Conservation (phyloP, 805 yeast genomes). For the Ogataea methylovora region DNA sequence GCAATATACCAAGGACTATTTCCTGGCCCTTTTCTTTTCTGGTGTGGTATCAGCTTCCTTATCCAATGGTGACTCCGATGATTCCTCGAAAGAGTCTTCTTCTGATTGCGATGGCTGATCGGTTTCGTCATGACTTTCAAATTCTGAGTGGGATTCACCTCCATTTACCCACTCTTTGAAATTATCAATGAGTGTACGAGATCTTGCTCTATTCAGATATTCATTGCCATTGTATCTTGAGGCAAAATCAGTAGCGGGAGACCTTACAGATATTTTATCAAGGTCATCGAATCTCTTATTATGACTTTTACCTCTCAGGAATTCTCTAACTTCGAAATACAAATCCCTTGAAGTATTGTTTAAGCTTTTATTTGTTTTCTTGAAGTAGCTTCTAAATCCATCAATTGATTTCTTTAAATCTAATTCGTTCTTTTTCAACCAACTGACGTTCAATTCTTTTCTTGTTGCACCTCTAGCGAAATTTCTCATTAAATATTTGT, state of each 20-base stretch:
- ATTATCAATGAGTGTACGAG: conserved; percentile 19
- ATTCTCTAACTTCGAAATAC: conserved; percentile 78
- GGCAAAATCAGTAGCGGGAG: conserved; percentile 66
- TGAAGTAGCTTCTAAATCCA: conserved; percentile 83
- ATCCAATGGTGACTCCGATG: background rate
- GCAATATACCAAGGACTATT: too few species aligned
- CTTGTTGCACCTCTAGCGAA: conserved; percentile 97
- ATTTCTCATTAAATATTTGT: conserved; percentile 92
- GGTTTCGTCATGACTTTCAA: conserved; percentile 13
- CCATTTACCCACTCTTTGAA: conserved; percentile 28
- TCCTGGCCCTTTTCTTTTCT: too few species aligned
- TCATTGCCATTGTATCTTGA: conserved; percentile 54
- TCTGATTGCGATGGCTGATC: background rate
- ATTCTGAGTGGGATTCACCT: conserved; percentile 18
- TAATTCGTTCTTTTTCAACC: conserved; percentile 95
- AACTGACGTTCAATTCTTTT: conserved; percentile 91
- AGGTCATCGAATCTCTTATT: conserved; percentile 3
- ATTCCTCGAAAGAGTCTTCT: conserved; percentile 1
- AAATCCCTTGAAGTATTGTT: conserved; percentile 74
- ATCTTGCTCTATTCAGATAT: conserved; percentile 17
- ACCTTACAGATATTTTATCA: conserved; percentile 13
- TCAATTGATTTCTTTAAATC: conserved; percentile 86
- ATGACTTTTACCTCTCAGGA: conserved; percentile 33
- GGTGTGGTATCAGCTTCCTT: too few species aligned
- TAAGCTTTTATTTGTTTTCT: conserved; percentile 58